Evolutionary conservation across 257 asterid genomes (phyloP), one percentile per base, ranked within the genome.

Genomic region (Craterostigma plantagineum): DNA sequence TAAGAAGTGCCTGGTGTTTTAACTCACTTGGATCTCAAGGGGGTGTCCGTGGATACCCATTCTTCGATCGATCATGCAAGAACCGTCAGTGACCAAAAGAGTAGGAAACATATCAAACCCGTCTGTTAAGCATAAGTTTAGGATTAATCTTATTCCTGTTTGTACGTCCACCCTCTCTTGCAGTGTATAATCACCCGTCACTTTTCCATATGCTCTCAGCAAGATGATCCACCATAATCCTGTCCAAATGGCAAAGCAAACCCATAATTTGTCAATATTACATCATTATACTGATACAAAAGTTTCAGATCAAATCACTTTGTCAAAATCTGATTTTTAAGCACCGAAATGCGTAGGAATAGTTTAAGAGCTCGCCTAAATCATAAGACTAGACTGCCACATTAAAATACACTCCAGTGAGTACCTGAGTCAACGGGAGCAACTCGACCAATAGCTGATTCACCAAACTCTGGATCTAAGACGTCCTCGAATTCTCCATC

Each of bases 41-140:
- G 97, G 97, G 63, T 86, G 97, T 34, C 97, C 97, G 39, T 86
- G 97, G 49, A 86, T 78, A 45, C 96, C 97, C 97, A 86, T 81
- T 14, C 97, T 71, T 2, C 97, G 71, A 51, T 77, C 92, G 33
- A 81, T 69, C 84, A 81, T 77, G 69, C 84, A 77, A 13, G 94
- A 81, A 42, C 93, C 91, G 56, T 80, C 93, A 53, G 91, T 68
- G 50, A 80, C 91, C 58, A 80, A 62, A 46, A 80, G 77, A 49
- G 93, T 70, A 1, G 91, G 85, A 53, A 77, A 77, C 91, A 77
- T 71, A 66, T 77, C 82, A 46, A 77, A 81, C 11, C 86, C 87
- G 60, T 74, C 80, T 30, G 69, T 55, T 45, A 74, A 60, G 66
- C 91, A 77, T 62, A 67, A 45, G 50, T 67, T 69, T 34, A 76